Evolutionary conservation across 768 basidiomycete genomes (phyloP).

Genomic region (Omphalotus guepiniiformis): DNA sequence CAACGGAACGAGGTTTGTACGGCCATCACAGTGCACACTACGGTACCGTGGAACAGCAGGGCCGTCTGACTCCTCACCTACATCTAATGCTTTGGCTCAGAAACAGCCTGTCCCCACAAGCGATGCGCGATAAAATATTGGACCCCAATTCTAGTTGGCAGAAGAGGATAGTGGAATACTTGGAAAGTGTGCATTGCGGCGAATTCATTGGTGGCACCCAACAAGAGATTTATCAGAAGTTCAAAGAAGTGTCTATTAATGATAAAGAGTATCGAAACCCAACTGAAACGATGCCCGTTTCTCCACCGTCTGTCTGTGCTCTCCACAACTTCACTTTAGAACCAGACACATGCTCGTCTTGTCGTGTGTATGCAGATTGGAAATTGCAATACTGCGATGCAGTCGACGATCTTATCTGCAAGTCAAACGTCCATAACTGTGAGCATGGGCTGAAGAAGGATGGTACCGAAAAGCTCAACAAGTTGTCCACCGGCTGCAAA

Average conservation of each 20-base stretch:
- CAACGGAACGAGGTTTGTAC: conserved; percentile 19
- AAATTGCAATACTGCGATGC: conserved; percentile 9
- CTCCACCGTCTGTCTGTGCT: conserved; percentile 16
- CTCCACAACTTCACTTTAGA: conserved; percentile 1
- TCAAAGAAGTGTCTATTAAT: background rate
- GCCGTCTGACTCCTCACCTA: conserved; percentile 23
- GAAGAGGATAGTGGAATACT: conserved; percentile 16
- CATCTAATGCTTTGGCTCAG: conserved; percentile 27
- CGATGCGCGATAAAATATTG: conserved; percentile 25
- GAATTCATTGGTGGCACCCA: conserved; percentile 26
- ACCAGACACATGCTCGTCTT: background rate
- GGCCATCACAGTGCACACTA: conserved; percentile 26
- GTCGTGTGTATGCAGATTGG: conserved; percentile 10
- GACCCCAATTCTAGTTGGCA: conserved; percentile 16
- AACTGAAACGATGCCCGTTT: conserved; percentile 17
- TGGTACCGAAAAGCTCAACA: background rate
- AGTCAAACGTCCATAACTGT: conserved; percentile 25
- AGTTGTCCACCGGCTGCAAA: background rate
- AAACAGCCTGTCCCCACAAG: conserved; percentile 23
- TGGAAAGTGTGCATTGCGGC: conserved; percentile 22
- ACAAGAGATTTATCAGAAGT: conserved; percentile 15
- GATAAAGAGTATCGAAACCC: conserved; percentile 17
- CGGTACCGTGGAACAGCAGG: conserved; percentile 30
- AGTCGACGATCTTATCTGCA: conserved; percentile 23
- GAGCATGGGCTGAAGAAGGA: background rate